Evolutionary conservation across 2,329 filamentous ascomycete species (phyloP), one percentile per base, ranked within the genome.

Genomic region (Pseudogymnoascus sp.): DNA sequence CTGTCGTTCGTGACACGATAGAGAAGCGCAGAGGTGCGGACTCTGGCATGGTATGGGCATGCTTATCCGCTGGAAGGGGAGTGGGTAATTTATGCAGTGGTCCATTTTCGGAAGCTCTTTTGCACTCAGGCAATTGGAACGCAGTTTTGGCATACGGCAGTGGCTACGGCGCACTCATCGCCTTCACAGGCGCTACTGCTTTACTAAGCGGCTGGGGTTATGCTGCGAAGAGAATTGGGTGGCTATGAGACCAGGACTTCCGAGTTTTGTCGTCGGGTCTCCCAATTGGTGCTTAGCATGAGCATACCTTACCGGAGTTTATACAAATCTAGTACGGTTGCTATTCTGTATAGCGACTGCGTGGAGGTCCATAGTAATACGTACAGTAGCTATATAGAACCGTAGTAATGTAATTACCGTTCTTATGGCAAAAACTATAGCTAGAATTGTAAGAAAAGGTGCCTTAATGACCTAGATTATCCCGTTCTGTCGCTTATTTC

Each of bases 41-140:
- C 30, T 23, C 45, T 25, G 69, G 70, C 7, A 68, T 74, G 60
- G 42, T 49, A 9, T 28, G 22, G 22, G 42, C 42, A 28, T 49
- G 42, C 2, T 84, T 86, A 79, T 76, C 87, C 0, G 81, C 85
- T 66, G 84, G 83, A 0, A 75, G 85, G 41, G 85, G 84, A 0
- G 74, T 87, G 1, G 84, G 85, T 0, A 87, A 86, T 65, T 77
- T 86, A 42, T 75, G 75, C 2, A 81, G 75, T 2, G 83, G 83
- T 0, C 82, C 83, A 12, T 59, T 85, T 63, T 84, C 82, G 66
- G 79, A 82, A 61, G 76, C 72, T 1, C 69, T 85, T 59, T 69
- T 84, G 12, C 76, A 63, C 75, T 73, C 74, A 2, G 79, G 76
- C 0, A 28, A 49, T 49, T 49, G 42, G 42, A 49, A 49, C 23